A percentile compares a stretch with the other conserved stretches of the same genome.
Conservation (phyloP, 2,329 filamentous ascomycete species). For the Trichoderma brevicompactum region DNA sequence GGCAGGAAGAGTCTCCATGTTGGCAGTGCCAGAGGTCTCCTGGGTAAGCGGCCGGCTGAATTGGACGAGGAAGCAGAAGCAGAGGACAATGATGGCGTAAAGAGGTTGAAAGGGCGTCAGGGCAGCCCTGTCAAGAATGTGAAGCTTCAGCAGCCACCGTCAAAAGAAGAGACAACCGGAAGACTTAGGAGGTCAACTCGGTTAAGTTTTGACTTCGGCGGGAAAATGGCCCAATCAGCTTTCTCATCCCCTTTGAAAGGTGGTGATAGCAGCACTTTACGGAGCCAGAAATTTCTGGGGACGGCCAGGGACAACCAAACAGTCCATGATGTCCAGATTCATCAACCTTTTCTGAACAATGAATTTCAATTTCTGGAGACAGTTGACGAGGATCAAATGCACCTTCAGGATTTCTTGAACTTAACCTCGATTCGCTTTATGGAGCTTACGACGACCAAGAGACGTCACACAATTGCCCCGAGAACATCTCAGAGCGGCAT, state of each 20-base stretch:
- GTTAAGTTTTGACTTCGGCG: slow-evolving; percentile 51
- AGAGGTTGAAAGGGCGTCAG: slow-evolving; percentile 72
- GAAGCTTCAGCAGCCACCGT: slow-evolving; percentile 69
- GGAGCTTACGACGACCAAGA: slow-evolving; percentile 95
- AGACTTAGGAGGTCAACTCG: slow-evolving; percentile 56
- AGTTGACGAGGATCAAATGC: slow-evolving; percentile 65
- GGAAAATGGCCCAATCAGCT: slow-evolving; percentile 49
- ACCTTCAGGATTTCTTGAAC: slow-evolving; percentile 89
- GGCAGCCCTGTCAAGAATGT: slow-evolving; percentile 78
- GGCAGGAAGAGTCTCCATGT: slow-evolving; percentile 78
- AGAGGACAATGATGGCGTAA: slow-evolving; percentile 64
- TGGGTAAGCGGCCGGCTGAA: slow-evolving; percentile 75
- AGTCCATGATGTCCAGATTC: slow-evolving; percentile 50
- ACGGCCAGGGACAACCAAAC: slow-evolving; percentile 55
- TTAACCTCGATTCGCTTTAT: slow-evolving; percentile 98
- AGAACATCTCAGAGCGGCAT: slow-evolving; percentile 50
- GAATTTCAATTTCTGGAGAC: slow-evolving; percentile 52
- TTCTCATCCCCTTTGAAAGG: slow-evolving; percentile 54
- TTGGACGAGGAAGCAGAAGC: slow-evolving; percentile 68
- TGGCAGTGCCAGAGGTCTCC: slow-evolving; percentile 71
- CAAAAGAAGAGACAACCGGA: slow-evolving; percentile 69
- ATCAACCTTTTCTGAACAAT: slow-evolving; percentile 48
- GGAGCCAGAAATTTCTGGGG: slow-evolving; percentile 58
- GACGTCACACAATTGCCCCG: slow-evolving; percentile 79
- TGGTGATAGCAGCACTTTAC: slow-evolving; percentile 58